Evolutionary conservation across 2,329 filamentous ascomycete species (phyloP), one percentile per base, ranked within the genome.

Genomic region (Exophiala viscosa): DNA sequence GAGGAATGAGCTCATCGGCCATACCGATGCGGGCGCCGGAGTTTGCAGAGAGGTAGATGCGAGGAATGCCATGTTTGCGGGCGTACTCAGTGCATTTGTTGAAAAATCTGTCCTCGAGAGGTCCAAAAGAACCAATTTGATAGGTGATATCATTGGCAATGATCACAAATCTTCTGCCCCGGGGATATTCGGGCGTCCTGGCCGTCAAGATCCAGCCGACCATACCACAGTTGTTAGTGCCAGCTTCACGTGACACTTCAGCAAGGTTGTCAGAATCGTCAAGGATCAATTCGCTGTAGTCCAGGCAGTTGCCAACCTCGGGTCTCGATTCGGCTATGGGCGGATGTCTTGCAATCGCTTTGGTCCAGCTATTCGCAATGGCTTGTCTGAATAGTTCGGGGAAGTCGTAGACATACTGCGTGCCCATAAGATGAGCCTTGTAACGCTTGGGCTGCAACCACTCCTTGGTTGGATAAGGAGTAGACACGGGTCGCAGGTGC

Each of bases 331-430:
- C 83, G 45, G 83, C 83, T 55, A 96, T 76, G 15, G 80, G 77
- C 9, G 89, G 80, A 65, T 92, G 85, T 69, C 85, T 85, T 69
- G 85, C 83, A 60, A 88, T 80, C 51, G 85, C 84, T 70, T 86
- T 85, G 67, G 77, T 75, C 93, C 93, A 99, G 73, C 83, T 88
- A 79, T 96, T 96, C 77, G 96, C 90, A 68, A 96, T 90, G 40
- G 93, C 90, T 74, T 97, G 93, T 67, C 93, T 85, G 87, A 99
- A 99, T 44, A 99, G 85, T 80, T 99, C 93, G 28, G 93, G 93
- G 86, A 99, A 99, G 73, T 99, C 93, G 71, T 99, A 99, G 49
- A 97, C 93, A 70, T 96, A 99, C 74, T 99, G 93, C 23, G 93
- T 99, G 60, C 93, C 93, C 91, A 99, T 96, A 58, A 97, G 78